phyloP scores from a whole-genome alignment of 192 early-diverging fungal genomes.

The Backusella psychrophila region DNA sequence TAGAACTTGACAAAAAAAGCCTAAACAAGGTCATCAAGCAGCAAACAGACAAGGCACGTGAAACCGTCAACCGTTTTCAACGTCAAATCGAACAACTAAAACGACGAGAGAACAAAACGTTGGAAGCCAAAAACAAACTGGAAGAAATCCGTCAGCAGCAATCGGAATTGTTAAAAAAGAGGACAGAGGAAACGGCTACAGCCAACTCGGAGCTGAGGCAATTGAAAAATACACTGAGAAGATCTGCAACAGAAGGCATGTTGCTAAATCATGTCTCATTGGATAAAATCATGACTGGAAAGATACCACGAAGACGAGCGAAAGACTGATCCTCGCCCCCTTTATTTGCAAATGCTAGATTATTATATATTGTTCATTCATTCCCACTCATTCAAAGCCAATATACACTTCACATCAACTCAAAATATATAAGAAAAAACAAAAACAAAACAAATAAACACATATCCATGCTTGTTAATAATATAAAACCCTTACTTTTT shows the following conservation, averaged over 20 bases:
- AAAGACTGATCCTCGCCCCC: background rate
- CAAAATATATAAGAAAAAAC: background rate
- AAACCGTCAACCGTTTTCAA: constrained; percentile 45
- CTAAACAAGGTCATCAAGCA: constrained; percentile 66
- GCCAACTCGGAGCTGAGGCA: background rate
- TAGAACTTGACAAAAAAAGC: constrained; percentile 69
- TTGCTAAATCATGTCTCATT: constrained; percentile 13
- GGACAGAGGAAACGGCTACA: constrained; percentile 43
- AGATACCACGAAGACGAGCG: background rate
- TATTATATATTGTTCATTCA: background rate
- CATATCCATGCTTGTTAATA: background rate
- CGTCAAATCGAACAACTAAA: constrained; percentile 57
- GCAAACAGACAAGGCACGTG: constrained; percentile 55
- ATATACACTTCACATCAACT: background rate
- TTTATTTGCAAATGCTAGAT: background rate
- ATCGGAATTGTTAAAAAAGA: constrained; percentile 48
- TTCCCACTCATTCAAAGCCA: background rate
- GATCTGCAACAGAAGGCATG: constrained; percentile 10
- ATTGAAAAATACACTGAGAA: constrained; percentile 6
- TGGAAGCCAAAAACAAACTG: constrained; percentile 45
- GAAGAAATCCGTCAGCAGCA: constrained; percentile 47
- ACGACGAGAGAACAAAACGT: constrained; percentile 41
- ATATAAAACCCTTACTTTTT: background rate
- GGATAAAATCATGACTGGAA: constrained; percentile 13
- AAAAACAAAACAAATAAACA: background rate